These are phyloP conservation scores for Pholiota microspora DNA, from an alignment of 768 basidiomycete species.

Conservation along the genomic window DNA sequence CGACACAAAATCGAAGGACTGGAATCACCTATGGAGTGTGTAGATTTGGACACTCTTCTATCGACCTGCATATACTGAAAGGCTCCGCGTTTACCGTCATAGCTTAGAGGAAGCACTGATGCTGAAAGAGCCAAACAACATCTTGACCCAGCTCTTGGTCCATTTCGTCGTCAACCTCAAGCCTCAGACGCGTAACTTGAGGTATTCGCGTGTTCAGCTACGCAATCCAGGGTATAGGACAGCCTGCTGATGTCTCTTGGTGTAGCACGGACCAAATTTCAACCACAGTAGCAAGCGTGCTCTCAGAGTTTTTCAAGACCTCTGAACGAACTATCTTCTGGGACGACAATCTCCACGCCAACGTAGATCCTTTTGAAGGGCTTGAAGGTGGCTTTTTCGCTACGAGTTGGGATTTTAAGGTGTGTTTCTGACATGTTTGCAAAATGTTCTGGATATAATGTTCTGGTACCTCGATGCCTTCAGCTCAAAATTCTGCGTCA, in stretches of 20 bases:
- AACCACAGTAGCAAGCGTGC: constrained; percentile 63
- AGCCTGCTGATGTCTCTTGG: constrained; percentile 29
- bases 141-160: constrained; percentile 70
- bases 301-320: constrained; percentile 71
- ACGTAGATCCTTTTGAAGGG: constrained; percentile 71
- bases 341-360: constrained; percentile 64
- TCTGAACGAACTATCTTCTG: constrained; percentile 79
- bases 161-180: constrained; percentile 81
- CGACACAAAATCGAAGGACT: constrained; percentile 76
- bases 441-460: constrained; percentile 16
- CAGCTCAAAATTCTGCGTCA: constrained; percentile 83
- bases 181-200: constrained; percentile 88
- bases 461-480: constrained; percentile 8
- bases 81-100: constrained; percentile 19
- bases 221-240: constrained; percentile 22
- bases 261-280: constrained; percentile 80
- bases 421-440: constrained; percentile 36
- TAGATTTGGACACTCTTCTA: constrained; percentile 20
- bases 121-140: constrained; percentile 65
- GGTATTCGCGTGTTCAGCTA: constrained; percentile 51
- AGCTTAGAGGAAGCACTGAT: constrained; percentile 82
- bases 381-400: constrained; percentile 75
- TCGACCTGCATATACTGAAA: constrained; percentile 3
- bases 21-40: constrained; percentile 83
- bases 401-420: constrained; percentile 82